Percentiles rank a stretch among this genome's conserved stretches.
These are phyloP conservation scores for Lipomyces mesembrius DNA, from an alignment of 805 yeast genomes.

Conservation along the genomic window DNA sequence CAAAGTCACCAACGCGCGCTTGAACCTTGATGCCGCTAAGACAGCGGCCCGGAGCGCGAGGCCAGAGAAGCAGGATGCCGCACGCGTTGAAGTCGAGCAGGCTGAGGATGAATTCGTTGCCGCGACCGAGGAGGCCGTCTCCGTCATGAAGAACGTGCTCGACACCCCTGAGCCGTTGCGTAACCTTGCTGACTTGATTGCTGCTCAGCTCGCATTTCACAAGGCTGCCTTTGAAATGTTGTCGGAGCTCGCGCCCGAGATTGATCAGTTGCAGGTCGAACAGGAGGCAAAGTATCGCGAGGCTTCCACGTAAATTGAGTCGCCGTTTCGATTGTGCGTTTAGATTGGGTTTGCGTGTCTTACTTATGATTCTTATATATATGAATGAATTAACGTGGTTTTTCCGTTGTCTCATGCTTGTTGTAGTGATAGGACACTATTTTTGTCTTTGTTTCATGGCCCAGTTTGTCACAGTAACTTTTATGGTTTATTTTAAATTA, in stretches of 20 bases:
- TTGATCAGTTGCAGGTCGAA: slow-evolving; percentile 64
- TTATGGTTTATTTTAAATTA: neutral
- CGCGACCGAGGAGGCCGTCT: slow-evolving; percentile 84
- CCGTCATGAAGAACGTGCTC: slow-evolving; percentile 79
- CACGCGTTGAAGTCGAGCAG: slow-evolving; percentile 76
- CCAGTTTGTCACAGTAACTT: neutral
- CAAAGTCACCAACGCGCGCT: slow-evolving; percentile 75
- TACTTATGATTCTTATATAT: neutral
- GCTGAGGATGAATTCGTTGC: slow-evolving; percentile 90
- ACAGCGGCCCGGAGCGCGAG: slow-evolving; percentile 54
- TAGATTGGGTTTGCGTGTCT: neutral
- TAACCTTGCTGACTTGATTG: slow-evolving; percentile 67
- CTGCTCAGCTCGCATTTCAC: slow-evolving; percentile 81
- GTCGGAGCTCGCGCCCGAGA: slow-evolving; percentile 64
- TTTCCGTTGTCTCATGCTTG: neutral
- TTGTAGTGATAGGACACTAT: neutral
- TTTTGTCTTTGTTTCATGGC: neutral
- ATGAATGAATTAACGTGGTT: neutral
- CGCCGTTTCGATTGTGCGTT: neutral
- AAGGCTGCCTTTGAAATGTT: slow-evolving; percentile 73
- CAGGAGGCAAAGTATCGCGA: slow-evolving; percentile 46
- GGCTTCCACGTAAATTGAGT: slow-evolving; percentile 15
- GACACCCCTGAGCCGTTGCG: slow-evolving; percentile 70
- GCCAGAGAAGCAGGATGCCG: slow-evolving; percentile 72
- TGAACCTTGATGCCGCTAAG: slow-evolving; percentile 80